Evolutionary conservation across 2,329 filamentous ascomycete species (phyloP).

Genomic region (Hypomyces perniciosus): DNA sequence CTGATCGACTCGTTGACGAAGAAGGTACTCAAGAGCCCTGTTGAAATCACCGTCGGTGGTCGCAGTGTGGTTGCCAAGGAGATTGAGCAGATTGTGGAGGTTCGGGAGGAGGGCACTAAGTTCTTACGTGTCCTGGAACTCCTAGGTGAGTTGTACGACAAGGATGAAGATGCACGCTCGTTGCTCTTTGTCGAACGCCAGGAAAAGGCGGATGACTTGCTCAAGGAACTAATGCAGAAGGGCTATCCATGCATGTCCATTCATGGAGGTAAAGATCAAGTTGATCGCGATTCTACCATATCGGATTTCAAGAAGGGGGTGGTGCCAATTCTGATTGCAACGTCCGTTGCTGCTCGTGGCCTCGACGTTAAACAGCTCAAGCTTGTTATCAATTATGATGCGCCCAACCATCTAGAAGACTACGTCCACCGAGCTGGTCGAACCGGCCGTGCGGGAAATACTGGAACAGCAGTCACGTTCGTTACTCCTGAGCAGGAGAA

Average conservation of each 20-base stretch:
- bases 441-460: conserved; percentile 91
- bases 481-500: conserved; percentile 87
- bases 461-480: conserved; percentile 90
- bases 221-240: conserved; percentile 73
- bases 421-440: conserved; percentile 93
- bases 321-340: conserved; percentile 85
- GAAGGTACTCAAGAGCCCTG: conserved; percentile 76
- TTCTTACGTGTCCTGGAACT: conserved; percentile 80
- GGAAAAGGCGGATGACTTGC: conserved; percentile 76
- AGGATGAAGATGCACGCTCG: conserved; percentile 83
- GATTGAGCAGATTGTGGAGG: conserved; percentile 90
- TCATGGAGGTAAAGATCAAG: conserved; percentile 88
- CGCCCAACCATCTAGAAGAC: conserved; percentile 89
- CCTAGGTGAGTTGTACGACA: conserved; percentile 77
- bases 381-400: conserved; percentile 92
- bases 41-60: conserved; percentile 90
- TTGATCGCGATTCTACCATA: conserved; percentile 88
- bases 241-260: conserved; percentile 91
- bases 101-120: conserved; percentile 75
- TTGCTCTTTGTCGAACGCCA: conserved; percentile 91
- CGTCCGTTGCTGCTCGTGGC: conserved; percentile 89
- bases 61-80: conserved; percentile 79
- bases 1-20: conserved; percentile 88
- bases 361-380: conserved; percentile 95
- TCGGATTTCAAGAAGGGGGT: conserved; percentile 89